A percentile compares a stretch with the other conserved stretches of the same genome.
phyloP scores from a whole-genome alignment of 345 rosid species.

The Heritiera littoralis region DNA sequence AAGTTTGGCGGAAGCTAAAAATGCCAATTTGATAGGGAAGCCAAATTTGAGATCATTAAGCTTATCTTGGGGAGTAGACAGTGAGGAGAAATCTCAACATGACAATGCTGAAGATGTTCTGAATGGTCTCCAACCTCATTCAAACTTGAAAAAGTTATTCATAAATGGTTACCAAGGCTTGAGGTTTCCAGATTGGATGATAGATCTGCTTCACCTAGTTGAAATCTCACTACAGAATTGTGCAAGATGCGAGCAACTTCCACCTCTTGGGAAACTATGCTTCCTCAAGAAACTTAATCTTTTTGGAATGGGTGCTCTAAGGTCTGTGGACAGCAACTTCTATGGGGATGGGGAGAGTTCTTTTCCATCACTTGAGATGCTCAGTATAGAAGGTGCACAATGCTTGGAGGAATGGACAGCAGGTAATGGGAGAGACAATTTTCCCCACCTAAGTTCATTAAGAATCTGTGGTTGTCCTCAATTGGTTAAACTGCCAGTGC shows the following conservation, averaged over 20 bases:
- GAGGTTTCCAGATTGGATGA: conserved; percentile 11
- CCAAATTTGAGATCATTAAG: neutral
- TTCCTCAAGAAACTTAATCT: neutral
- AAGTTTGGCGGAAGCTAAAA: neutral
- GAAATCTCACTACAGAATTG: neutral
- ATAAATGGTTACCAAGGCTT: neutral
- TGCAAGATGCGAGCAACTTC: neutral
- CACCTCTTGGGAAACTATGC: conserved; percentile 10
- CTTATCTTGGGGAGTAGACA: neutral
- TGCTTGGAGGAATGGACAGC: neutral
- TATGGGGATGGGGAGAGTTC: neutral
- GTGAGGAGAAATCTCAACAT: neutral
- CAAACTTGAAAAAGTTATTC: neutral
- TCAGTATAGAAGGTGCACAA: fast-evolving
- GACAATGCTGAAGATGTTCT: conserved; percentile 14
- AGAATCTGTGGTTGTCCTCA: neutral
- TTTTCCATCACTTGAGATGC: neutral
- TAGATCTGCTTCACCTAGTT: conserved; percentile 11
- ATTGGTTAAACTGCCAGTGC: neutral
- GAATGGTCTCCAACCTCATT: conserved; percentile 16
- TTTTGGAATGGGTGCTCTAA: neutral
- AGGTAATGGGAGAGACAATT: neutral
- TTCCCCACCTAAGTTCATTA: conserved; percentile 2
- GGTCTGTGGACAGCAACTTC: neutral
- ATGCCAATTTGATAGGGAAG: neutral